phyloP scores from a whole-genome alignment of 1,139 yeast species.

The Scheffersomyces titani region DNA sequence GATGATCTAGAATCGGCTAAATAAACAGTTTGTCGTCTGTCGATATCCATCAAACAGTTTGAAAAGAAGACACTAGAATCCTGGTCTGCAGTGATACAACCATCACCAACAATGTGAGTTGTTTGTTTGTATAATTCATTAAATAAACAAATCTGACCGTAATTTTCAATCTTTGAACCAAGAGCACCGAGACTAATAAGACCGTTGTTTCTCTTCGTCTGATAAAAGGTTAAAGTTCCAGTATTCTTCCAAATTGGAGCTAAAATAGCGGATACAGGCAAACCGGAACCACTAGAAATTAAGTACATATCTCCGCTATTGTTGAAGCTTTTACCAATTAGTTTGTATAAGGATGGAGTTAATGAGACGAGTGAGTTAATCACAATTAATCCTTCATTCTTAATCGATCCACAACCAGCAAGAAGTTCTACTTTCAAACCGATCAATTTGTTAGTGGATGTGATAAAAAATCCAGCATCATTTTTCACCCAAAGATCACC shows the following conservation, averaged over 20 bases:
- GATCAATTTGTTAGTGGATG: slow-evolving; percentile 6
- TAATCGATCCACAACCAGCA: slow-evolving; percentile 7
- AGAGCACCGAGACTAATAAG: slow-evolving; percentile 21
- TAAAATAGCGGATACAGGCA: slow-evolving; percentile 21
- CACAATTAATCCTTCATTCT: slow-evolving; percentile 23
- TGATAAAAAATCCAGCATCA: slow-evolving; percentile 22
- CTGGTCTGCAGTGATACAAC: slow-evolving; percentile 28
- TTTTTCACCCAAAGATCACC: slow-evolving; percentile 16
- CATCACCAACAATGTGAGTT: slow-evolving; percentile 26
- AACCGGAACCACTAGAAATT: slow-evolving; percentile 23
- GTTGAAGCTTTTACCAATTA: slow-evolving; percentile 20
- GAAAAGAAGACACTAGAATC: slow-evolving; percentile 22
- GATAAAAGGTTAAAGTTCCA: slow-evolving; percentile 28
- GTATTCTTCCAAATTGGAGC: slow-evolving; percentile 23
- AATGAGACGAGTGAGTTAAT: slow-evolving; percentile 21
- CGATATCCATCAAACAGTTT: slow-evolving; percentile 16
- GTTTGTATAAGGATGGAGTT: slow-evolving; percentile 18
- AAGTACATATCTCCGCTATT: slow-evolving; percentile 32
- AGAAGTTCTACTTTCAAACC: background rate
- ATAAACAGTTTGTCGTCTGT: slow-evolving; percentile 22
- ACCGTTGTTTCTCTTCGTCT: slow-evolving; percentile 19
- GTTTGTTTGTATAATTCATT: slow-evolving; percentile 25
- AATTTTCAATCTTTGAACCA: slow-evolving; percentile 22
- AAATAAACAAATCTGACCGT: slow-evolving; percentile 32
- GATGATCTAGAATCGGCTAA: slow-evolving; percentile 19